phyloP scores from a whole-genome alignment of 1,284 basidiomycete genomes.

The Trichosporon sp. region DNA sequence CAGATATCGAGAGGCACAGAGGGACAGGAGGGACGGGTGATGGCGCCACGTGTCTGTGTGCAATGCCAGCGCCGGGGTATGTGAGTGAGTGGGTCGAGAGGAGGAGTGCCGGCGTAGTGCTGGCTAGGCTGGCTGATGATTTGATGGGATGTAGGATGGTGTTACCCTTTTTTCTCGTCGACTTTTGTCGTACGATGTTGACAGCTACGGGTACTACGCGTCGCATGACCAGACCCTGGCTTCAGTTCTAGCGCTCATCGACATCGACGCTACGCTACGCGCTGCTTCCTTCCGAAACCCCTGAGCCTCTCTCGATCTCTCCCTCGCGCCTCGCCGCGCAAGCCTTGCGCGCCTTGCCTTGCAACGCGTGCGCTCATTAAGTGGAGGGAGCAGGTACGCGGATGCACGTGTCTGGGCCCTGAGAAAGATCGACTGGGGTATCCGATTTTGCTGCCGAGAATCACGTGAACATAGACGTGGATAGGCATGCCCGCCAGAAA shows the following conservation, averaged over 20 bases:
- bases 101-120: neutral
- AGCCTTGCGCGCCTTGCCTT: neutral
- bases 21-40: neutral
- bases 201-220: neutral
- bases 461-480: neutral
- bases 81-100: neutral
- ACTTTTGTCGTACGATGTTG: neutral
- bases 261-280: too few species aligned
- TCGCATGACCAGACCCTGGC: too few species aligned
- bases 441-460: neutral
- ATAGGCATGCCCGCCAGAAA: neutral
- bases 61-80: too few species aligned
- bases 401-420: neutral
- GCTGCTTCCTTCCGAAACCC: neutral
- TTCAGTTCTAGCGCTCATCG: too few species aligned
- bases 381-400: neutral
- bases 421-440: neutral
- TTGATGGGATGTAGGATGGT: neutral
- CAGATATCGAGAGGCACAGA: neutral
- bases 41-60: neutral
- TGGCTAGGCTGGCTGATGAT: neutral
- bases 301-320: neutral
- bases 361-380: neutral
- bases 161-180: neutral
- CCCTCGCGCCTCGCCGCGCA: too few species aligned